These are phyloP conservation scores for Rhizophora apiculata DNA, from an alignment of 345 rosid species.

Conservation along the genomic window DNA sequence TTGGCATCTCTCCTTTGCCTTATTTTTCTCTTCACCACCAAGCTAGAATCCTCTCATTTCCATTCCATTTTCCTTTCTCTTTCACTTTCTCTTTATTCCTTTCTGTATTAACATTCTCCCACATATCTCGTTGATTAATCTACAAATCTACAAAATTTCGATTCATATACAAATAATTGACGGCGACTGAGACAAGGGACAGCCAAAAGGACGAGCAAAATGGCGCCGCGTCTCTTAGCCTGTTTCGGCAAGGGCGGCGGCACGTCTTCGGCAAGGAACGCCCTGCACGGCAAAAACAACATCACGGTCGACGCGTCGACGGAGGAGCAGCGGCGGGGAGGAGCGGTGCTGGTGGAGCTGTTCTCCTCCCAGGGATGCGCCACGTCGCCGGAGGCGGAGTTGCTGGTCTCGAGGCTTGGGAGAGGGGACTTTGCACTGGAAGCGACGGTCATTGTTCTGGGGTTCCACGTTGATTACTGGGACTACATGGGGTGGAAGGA, in stretches of 20 bases:
- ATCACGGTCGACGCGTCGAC: slow-evolving; percentile 29
- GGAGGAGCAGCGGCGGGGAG: slow-evolving; percentile 48
- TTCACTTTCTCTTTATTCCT: background rate
- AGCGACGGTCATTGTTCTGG: slow-evolving; percentile 58
- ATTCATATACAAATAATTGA: background rate
- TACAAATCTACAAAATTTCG: slow-evolving; percentile 3
- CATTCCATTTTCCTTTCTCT: slow-evolving; percentile 6
- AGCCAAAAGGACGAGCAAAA: slow-evolving; percentile 26
- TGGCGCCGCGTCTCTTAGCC: slow-evolving; percentile 74
- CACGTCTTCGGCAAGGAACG: background rate
- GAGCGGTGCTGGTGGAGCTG: slow-evolving; percentile 68
- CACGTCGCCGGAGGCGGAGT: slow-evolving; percentile 77
- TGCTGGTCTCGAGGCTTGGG: slow-evolving; percentile 77
- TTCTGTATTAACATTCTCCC: background rate
- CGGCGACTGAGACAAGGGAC: background rate
- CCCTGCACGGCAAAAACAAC: slow-evolving; percentile 7
- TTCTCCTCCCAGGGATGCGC: slow-evolving; percentile 89
- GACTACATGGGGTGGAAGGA: slow-evolving; percentile 96
- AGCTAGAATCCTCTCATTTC: background rate
- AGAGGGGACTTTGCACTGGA: slow-evolving; percentile 76
- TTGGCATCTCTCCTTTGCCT: slow-evolving; percentile 30
- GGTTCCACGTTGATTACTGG: slow-evolving; percentile 87
- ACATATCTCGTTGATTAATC: background rate
- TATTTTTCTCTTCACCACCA: slow-evolving; percentile 45
- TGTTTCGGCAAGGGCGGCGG: slow-evolving; percentile 43